These are phyloP conservation scores for Fraxinus americana DNA, from an alignment of 257 asterid species.

Conservation along the genomic window DNA sequence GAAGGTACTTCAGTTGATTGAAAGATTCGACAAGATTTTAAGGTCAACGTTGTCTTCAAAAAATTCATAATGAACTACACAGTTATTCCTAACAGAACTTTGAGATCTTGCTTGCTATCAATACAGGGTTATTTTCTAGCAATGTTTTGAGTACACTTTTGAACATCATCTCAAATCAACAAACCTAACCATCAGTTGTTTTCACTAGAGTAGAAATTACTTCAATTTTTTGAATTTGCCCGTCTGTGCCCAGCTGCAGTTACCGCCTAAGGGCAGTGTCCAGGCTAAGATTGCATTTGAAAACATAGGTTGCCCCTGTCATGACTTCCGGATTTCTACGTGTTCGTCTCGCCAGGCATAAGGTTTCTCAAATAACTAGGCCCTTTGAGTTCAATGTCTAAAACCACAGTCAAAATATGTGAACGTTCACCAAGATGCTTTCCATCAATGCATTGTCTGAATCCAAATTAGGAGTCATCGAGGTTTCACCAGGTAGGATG, in stretches of 20 bases:
- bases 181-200: no score
- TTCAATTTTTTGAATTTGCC: neutral
- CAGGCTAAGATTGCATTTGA: neutral
- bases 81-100: no score
- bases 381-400: neutral
- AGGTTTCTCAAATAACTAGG: neutral
- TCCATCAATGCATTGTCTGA: neutral
- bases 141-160: neutral
- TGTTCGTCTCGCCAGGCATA: neutral
- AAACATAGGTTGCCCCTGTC: neutral
- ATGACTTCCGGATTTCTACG: neutral
- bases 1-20: no score
- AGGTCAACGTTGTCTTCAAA: no score
- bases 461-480: constrained; percentile 25
- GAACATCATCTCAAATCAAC: no score
- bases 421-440: neutral
- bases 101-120: no score
- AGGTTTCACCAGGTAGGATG: constrained; percentile 71
- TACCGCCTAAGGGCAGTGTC: neutral
- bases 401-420: neutral
- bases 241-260: neutral
- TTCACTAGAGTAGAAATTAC: no score
- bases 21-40: no score
- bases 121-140: neutral
- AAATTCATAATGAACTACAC: no score